A percentile compares a stretch with the other conserved stretches of the same genome.
Evolutionary conservation across 2,329 filamentous ascomycete species (phyloP).

Genomic region (Aspergillus phoenicis): DNA sequence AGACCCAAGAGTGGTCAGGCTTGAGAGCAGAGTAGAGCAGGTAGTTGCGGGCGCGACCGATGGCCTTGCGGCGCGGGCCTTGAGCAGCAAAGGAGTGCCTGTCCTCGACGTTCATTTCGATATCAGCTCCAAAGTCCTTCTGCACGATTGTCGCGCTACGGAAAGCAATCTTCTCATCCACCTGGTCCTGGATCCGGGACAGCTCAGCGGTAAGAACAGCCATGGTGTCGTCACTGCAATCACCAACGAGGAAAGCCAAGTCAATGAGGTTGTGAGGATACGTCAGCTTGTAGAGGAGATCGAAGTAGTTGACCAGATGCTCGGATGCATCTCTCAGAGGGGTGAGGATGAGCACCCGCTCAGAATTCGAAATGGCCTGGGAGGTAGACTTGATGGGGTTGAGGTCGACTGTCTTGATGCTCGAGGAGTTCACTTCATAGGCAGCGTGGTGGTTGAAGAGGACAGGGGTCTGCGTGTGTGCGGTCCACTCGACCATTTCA

Average conservation of each 20-base stretch:
- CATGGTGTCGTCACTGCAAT: slow-evolving; percentile 87
- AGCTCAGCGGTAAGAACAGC: slow-evolving; percentile 84
- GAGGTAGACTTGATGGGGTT: slow-evolving; percentile 81
- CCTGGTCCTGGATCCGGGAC: slow-evolving; percentile 80
- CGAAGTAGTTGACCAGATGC: slow-evolving; percentile 87
- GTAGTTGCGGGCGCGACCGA: slow-evolving; percentile 91
- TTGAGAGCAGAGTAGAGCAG: slow-evolving; percentile 81
- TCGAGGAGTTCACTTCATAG: slow-evolving; percentile 77
- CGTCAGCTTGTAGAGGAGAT: slow-evolving; percentile 82
- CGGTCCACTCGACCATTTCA: slow-evolving; percentile 86
- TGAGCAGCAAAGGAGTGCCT: slow-evolving; percentile 86
- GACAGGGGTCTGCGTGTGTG: slow-evolving; percentile 86
- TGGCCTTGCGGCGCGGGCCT: slow-evolving; percentile 83
- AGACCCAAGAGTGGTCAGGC: slow-evolving; percentile 96
- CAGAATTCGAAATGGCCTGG: slow-evolving; percentile 76
- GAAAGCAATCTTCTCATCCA: slow-evolving; percentile 77
- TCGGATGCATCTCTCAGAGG: slow-evolving; percentile 85
- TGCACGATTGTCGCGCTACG: slow-evolving; percentile 80
- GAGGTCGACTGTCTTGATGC: slow-evolving; percentile 79
- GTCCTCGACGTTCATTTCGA: slow-evolving; percentile 79
- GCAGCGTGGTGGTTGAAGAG: slow-evolving; percentile 95
- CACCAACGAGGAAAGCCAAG: slow-evolving; percentile 89
- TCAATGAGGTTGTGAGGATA: slow-evolving; percentile 97
- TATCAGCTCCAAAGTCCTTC: slow-evolving; percentile 80
- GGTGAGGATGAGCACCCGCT: slow-evolving; percentile 88